Base-by-base conservation (phyloP, 352 stramenopile genomes). In the Halophytophthora batemanensis region DNA sequence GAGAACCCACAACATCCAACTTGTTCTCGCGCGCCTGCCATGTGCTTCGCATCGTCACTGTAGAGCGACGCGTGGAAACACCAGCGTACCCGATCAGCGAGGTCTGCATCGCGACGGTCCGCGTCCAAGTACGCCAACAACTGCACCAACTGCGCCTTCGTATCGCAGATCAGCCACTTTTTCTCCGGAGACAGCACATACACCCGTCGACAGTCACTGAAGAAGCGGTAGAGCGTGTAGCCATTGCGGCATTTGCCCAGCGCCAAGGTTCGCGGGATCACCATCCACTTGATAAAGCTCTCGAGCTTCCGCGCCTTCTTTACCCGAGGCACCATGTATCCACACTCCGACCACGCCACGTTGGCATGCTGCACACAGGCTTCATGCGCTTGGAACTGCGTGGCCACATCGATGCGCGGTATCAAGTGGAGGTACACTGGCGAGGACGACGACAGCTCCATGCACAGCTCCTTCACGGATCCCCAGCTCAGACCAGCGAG, bases 171-270 rank as follows among this genome's bases (percentile, higher is more conserved):
- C 2, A 61, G 62, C 81, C 81, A 92, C 35, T 81, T 72, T 7
- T 69, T 65, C 1, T 71, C 61, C 3, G 65, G 35, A 15, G 76
- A 83, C 41, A 72, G 45, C 15, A 84, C 45, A 31, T 82, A 94
- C 11, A 94, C 49, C 17, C 66, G 65, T 3, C 69, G 46, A 6
- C 59, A 56, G 55, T 90, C 82, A 33, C 77, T 71, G 31, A 66
- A 77, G 41, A 92, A 92, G 4, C 71, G 75, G 39, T 86, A 89
- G 44, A 86, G 91, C 4, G 47, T 50, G 36, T 77, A 87, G 1
- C 61, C 68, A 12, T 66, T 42, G 1, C 68, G 70, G 46, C 74
- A 90, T 14, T 74, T 82, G 2, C 82, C 82, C 28, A 89, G 64
- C 11, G 69, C 54, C 15, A 83, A 36, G 11, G 71, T 88, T 49